Evolutionary conservation across 2,329 filamentous ascomycete species (phyloP).

Genomic region (Parafenestella ontariensis): DNA sequence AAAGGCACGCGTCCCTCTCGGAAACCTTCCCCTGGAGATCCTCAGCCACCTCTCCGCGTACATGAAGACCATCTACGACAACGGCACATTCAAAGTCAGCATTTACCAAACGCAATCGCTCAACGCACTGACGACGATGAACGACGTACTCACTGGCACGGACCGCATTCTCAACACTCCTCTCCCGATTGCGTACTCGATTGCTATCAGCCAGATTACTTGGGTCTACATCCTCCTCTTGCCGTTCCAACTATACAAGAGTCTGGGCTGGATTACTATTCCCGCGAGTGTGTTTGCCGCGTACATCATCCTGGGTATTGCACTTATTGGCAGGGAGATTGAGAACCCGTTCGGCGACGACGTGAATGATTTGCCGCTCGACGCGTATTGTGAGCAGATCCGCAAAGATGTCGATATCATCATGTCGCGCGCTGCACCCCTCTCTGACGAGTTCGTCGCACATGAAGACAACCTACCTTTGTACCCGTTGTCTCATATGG

Average conservation of each 20-base stretch:
- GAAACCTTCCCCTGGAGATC: conserved; percentile 82
- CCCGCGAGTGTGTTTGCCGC: conserved; percentile 74
- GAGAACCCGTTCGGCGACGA: conserved; percentile 86
- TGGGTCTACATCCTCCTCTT: conserved; percentile 82
- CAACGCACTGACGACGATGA: conserved; percentile 67
- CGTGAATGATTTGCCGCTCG: conserved; percentile 73
- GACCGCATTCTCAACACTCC: conserved; percentile 84
- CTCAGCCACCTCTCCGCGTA: conserved; percentile 73
- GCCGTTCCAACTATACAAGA: conserved; percentile 75
- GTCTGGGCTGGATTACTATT: conserved; percentile 75
- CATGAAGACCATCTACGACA: conserved; percentile 66
- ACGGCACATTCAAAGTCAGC: conserved; percentile 62
- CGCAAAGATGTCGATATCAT: conserved; percentile 77
- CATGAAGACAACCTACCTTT: conserved; percentile 59
- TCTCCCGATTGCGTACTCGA: conserved; percentile 81
- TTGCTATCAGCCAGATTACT: conserved; percentile 84
- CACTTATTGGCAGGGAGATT: conserved; percentile 78
- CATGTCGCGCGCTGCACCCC: conserved; percentile 62
- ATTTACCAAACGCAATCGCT: conserved; percentile 67
- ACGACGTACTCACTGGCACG: conserved; percentile 73
- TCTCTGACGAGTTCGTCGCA: conserved; percentile 58
- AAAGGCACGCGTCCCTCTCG: conserved; percentile 71
- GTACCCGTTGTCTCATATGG: conserved; percentile 58
- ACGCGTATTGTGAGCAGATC: conserved; percentile 77
- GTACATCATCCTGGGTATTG: conserved; percentile 83